Evolutionary conservation across 2,329 filamentous ascomycete species (phyloP).

Genomic region (Elsinoe necatrix): DNA sequence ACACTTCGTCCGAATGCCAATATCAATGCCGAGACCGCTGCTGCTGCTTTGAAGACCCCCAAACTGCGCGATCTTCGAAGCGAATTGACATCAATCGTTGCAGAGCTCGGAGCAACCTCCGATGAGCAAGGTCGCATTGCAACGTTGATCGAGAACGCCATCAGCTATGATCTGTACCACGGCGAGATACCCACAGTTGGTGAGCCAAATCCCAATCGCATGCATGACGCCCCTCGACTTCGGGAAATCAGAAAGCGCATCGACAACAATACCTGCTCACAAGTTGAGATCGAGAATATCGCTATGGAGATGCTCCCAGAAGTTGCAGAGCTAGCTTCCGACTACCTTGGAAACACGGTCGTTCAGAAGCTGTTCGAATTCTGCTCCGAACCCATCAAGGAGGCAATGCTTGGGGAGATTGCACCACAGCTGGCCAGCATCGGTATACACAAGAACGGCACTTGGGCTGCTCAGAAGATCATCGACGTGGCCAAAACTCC

Average conservation of each 20-base stretch:
- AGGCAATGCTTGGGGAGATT: conserved; percentile 83
- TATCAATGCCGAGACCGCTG: conserved; percentile 39
- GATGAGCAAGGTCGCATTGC: conserved; percentile 69
- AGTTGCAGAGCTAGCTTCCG: conserved; percentile 86
- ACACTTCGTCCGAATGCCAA: conserved; percentile 25
- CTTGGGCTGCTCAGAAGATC: conserved; percentile 98
- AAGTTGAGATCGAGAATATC: conserved; percentile 83
- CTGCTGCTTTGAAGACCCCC: conserved; percentile 56
- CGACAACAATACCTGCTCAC: conserved; percentile 82
- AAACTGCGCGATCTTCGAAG: conserved; percentile 67
- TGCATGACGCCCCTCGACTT: conserved; percentile 89
- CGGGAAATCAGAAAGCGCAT: conserved; percentile 96
- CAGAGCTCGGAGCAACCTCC: conserved; percentile 75
- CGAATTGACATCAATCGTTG: conserved; percentile 78
- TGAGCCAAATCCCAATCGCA: conserved; percentile 78
- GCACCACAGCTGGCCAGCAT: conserved; percentile 90
- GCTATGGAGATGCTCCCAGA: conserved; percentile 92
- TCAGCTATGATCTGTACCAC: conserved; percentile 62
- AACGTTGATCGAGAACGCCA: conserved; percentile 64
- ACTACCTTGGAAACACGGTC: conserved; percentile 98
- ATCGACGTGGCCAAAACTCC: conserved; percentile 90
- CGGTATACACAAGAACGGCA: conserved; percentile 97
- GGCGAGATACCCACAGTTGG: conserved; percentile 82
- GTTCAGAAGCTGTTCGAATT: conserved; percentile 98
- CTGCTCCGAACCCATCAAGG: conserved; percentile 82